These are phyloP conservation scores for Verticillium klebahnii DNA, from an alignment of 2,329 filamentous ascomycete species.

Conservation along the genomic window DNA sequence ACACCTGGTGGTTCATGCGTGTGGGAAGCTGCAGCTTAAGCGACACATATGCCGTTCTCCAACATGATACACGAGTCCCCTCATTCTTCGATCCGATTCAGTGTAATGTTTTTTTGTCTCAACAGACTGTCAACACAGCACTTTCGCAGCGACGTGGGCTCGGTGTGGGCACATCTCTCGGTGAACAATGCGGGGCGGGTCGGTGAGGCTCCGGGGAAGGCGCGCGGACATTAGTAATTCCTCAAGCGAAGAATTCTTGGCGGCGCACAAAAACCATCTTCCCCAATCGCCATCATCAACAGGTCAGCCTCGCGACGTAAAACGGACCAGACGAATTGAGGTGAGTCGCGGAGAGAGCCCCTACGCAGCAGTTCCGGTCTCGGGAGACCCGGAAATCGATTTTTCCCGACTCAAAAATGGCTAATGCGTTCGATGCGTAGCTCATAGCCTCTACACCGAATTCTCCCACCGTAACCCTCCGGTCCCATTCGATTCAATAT, in stretches of 20 bases:
- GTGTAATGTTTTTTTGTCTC: too few relatives aligned
- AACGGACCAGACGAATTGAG: constrained; percentile 8
- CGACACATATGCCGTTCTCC: too few relatives aligned
- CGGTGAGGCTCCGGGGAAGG: background rate
- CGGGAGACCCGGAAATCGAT: background rate
- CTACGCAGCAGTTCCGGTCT: background rate
- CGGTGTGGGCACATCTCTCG: background rate
- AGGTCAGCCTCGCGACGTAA: constrained; percentile 10
- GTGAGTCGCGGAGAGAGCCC: constrained; percentile 1
- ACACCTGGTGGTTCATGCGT: too few relatives aligned
- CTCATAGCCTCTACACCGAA: constrained; percentile 1
- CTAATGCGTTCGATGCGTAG: background rate
- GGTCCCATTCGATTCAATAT: constrained; percentile 31
- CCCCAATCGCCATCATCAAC: constrained; percentile 7
- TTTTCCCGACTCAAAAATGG: background rate
- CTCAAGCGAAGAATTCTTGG: constrained; percentile 15
- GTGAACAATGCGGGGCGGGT: background rate
- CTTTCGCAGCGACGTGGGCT: too few relatives aligned
- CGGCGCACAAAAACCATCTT: constrained; percentile 14
- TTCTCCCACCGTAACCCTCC: constrained; percentile 5
- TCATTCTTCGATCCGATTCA: too few relatives aligned
- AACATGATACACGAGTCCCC: too few relatives aligned
- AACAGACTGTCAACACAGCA: too few relatives aligned
- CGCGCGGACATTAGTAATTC: constrained; percentile 10
- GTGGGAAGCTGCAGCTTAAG: too few relatives aligned